Evolutionary conservation across 75 land plant species (phyloP).

Genomic region (Picea glauca): DNA sequence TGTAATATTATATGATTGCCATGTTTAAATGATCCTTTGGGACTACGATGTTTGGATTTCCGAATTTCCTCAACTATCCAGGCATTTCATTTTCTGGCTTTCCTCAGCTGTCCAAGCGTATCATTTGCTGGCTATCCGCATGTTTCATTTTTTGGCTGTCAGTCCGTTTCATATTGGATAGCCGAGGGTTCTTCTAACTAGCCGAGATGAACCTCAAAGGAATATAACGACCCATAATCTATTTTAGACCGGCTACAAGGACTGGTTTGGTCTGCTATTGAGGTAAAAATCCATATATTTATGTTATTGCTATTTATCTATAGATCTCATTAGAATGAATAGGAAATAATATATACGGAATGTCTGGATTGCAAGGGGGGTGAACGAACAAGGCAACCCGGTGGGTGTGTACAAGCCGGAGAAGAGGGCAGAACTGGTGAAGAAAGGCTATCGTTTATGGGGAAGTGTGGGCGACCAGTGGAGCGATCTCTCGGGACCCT

Average conservation of each 20-base stretch:
- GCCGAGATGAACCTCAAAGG: conserved; percentile 55
- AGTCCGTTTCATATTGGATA: no score
- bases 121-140: no score
- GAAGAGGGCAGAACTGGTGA: conserved; percentile 17
- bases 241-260: conserved; percentile 33
- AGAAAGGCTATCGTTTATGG: conserved; percentile 19
- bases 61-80: no score
- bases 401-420: conserved; percentile 26
- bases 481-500: conserved; percentile 23
- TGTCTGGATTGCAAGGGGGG: background rate
- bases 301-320: background rate
- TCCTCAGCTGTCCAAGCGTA: no score
- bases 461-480: conserved; percentile 40
- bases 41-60: no score
- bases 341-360: no score
- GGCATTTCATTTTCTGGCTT: no score
- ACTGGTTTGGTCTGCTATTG: conserved; percentile 60
- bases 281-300: background rate
- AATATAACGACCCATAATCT: conserved; percentile 48
- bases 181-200: conserved; percentile 10
- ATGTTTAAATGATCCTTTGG: no score
- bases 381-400: background rate
- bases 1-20: no score
- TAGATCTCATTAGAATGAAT: background rate
- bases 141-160: no score